Evolutionary conservation across 495 filamentous ascomycete genomes (phyloP), one percentile per base, ranked within the genome.

Genomic region (Lasiosphaeris hirsuta): DNA sequence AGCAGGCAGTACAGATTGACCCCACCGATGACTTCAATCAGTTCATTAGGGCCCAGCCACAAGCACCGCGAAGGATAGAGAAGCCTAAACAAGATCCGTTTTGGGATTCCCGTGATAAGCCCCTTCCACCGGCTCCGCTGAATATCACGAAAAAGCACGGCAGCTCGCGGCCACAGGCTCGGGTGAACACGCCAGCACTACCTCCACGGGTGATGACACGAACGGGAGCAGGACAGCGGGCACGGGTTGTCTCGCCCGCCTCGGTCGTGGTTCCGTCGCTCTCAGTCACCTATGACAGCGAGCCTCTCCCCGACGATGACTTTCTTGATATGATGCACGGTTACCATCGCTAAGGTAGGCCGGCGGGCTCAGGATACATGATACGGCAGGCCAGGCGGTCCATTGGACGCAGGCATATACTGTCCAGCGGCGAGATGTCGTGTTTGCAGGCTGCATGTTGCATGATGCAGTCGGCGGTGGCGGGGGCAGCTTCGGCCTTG

Each of bases 11-110:
- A 9, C 53, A 40, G 18, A 23, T 56, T 5, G 34, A 48, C 23
- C 53, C 53, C 18, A 7, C 23, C 19, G 41, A 47, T 10, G 34
- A 56, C 18, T 56, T 56, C 23, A 39, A 56, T 14, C 47, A 6
- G 11, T 23, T 38, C 15, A 56, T 30, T 5, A 30, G 23, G 23
- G 23, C 23, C 23, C 23, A 30, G 5, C 23, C 23, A 30, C 23
- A 30, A 30, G 23, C 23, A 30, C 23, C 23, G 23, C 23, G 23
- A 56, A 39, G 19, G 19, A 17, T 10, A 10, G 48, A 11, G 33
- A 10, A 56, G 4, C 11, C 14, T 34, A n/a, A 30, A 10, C 14
- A 13, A n/a, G 34, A 3, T 30, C 19, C 10, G 11, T 5, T 41
- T 7, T 15, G 14, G 10, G 11, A 41, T 41, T 7, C 39, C 14